These are phyloP conservation scores for Cicer chorassanicum DNA, from an alignment of 306 rosid genomes.

Conservation along the genomic window DNA sequence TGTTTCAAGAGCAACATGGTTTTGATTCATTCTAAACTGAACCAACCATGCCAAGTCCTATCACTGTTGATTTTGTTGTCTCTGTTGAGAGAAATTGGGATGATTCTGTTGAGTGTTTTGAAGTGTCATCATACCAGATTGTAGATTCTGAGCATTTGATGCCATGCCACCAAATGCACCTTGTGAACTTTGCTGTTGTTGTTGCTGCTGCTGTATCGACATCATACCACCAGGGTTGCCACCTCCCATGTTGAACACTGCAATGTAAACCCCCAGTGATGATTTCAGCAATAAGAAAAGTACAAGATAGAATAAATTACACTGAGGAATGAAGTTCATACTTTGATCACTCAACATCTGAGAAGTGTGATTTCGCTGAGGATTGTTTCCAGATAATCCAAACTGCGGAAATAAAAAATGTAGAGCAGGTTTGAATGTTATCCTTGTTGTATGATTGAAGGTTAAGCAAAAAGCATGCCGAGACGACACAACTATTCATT, in stretches of 20 bases:
- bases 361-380: constrained; percentile 81
- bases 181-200: constrained; percentile 68
- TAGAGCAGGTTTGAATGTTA: constrained; percentile 40
- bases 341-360: constrained; percentile 89
- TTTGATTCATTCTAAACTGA: constrained; percentile 27
- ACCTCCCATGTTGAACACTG: constrained; percentile 88
- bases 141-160: constrained; percentile 78
- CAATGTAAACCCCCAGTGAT: constrained; percentile 43
- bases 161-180: constrained; percentile 77
- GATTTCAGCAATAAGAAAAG: constrained; percentile 30
- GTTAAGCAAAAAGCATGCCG: constrained; percentile 28
- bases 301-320: constrained; percentile 27
- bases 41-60: constrained; percentile 20
- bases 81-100: constrained; percentile 84
- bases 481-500: constrained; percentile 18
- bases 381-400: constrained; percentile 77
- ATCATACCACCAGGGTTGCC: constrained; percentile 79
- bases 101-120: constrained; percentile 75
- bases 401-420: constrained; percentile 52
- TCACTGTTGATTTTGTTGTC: constrained; percentile 88
- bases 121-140: constrained; percentile 72
- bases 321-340: constrained; percentile 49
- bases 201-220: constrained; percentile 67
- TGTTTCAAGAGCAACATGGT: not conserved
- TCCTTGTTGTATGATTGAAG: constrained; percentile 18